Conservation (phyloP, 352 stramenopile genomes). For the Halophytophthora polymorphica region DNA sequence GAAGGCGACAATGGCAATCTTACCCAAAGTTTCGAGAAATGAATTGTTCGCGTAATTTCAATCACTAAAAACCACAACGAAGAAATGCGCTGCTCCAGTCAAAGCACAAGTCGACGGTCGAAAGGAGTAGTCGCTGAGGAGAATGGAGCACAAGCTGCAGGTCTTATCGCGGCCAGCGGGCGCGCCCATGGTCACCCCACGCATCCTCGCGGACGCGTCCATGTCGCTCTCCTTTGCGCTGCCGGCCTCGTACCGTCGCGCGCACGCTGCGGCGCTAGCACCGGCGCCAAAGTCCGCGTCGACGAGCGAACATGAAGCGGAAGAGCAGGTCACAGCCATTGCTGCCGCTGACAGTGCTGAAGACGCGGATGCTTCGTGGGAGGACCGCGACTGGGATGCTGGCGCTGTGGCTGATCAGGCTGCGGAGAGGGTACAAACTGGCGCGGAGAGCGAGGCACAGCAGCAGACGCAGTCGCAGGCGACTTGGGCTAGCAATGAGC, state of each 20-base stretch:
- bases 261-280: background rate
- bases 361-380: slow-evolving; percentile 31
- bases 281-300: background rate
- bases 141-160: slow-evolving; percentile 38
- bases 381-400: slow-evolving; percentile 44
- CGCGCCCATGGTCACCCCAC: slow-evolving; percentile 10
- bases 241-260: slow-evolving; percentile 22
- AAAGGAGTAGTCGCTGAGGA: background rate
- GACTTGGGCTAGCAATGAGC: slow-evolving; percentile 16
- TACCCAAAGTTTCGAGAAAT: too few species aligned
- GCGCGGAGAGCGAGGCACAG: slow-evolving; percentile 1
- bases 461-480: background rate
- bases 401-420: background rate
- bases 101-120: background rate
- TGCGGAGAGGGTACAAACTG: background rate
- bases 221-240: slow-evolving; percentile 51
- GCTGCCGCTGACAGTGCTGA: slow-evolving; percentile 7
- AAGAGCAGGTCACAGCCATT: background rate
- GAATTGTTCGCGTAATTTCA: too few species aligned
- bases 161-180: slow-evolving; percentile 33
- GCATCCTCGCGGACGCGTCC: slow-evolving; percentile 33
- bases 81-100: slow-evolving; percentile 1
- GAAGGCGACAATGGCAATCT: too few species aligned
- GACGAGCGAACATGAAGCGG: slow-evolving; percentile 2
- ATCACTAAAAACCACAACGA: too few species aligned